These are phyloP conservation scores for Leonotis leonurus DNA, from an alignment of 257 asterid species.

Conservation along the genomic window DNA sequence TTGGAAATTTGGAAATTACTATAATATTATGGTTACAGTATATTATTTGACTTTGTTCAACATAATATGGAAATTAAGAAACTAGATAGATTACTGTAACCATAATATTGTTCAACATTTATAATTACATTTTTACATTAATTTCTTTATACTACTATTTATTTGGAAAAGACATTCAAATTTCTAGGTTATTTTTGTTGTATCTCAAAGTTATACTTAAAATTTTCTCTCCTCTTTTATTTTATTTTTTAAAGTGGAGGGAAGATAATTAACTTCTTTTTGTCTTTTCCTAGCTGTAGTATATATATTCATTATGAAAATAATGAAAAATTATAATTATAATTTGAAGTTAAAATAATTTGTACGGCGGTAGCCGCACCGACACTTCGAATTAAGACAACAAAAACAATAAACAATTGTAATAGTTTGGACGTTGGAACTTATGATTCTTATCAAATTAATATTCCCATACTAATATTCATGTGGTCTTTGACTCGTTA, in stretches of 20 bases:
- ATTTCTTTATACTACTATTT: no score
- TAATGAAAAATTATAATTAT: neutral
- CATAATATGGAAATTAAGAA: no score
- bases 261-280: no score
- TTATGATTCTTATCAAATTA: neutral
- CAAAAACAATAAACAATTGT: neutral
- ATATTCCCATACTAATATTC: neutral
- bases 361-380: neutral
- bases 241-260: neutral
- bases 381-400: neutral
- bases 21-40: no score
- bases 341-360: neutral
- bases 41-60: no score
- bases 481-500: neutral
- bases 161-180: no score
- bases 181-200: no score
- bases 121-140: no score
- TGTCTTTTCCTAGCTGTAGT: neutral
- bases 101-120: no score
- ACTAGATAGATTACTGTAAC: no score
- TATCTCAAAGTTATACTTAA: no score
- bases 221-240: neutral
- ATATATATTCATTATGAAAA: neutral
- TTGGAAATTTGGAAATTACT: no score
- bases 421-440: slow-evolving; percentile 8